phyloP scores from a whole-genome alignment of 2,329 filamentous ascomycete genomes.

The Stenocarpella maydis region DNA sequence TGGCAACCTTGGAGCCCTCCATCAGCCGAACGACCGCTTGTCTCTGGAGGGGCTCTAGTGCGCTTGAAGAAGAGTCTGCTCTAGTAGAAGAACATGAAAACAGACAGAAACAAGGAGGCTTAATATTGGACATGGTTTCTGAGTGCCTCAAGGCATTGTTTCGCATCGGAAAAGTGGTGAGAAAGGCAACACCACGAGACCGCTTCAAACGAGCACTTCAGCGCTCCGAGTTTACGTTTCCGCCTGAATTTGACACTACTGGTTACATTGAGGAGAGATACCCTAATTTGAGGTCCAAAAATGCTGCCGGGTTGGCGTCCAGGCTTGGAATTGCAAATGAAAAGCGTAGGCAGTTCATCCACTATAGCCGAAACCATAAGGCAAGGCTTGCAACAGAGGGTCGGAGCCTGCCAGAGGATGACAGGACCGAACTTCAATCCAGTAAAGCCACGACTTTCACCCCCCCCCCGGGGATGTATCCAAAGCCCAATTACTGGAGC shows the following conservation, averaged over 20 bases:
- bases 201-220: neutral
- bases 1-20: neutral
- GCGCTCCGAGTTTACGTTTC: neutral
- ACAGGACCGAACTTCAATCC: neutral
- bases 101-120: neutral
- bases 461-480: neutral
- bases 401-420: too few species aligned
- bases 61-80: neutral
- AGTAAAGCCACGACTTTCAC: neutral
- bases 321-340: neutral
- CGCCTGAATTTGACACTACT: neutral
- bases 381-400: neutral
- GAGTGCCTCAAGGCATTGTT: neutral
- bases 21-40: neutral
- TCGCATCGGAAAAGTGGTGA: neutral
- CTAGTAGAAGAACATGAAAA: neutral
- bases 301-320: neutral
- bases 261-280: neutral
- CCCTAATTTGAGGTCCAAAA: neutral
- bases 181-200: neutral
- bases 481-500: neutral
- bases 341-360: neutral
- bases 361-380: neutral
- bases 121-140: neutral
- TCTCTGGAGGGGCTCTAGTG: neutral